phyloP scores from a whole-genome alignment of 768 basidiomycete species.

The Panellus pusillus region DNA sequence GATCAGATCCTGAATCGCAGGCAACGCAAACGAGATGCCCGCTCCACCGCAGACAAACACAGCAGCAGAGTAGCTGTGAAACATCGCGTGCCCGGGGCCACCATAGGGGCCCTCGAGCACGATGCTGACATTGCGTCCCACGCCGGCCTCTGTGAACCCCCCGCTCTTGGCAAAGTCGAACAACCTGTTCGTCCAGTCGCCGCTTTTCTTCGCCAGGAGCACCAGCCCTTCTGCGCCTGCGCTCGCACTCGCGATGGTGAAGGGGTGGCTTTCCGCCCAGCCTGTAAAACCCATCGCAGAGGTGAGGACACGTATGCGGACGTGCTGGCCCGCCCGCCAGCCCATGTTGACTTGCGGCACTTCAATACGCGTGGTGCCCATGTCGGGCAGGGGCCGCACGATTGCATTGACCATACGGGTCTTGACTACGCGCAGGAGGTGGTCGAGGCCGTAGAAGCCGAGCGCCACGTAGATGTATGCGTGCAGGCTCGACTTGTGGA shows the following conservation, averaged over 20 bases:
- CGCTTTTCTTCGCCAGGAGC: slow-evolving; percentile 49
- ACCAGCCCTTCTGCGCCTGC: slow-evolving; percentile 50
- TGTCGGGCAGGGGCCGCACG: slow-evolving; percentile 44
- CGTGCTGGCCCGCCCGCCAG: slow-evolving; percentile 66
- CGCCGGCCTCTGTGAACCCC: slow-evolving; percentile 18
- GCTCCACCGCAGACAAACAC: slow-evolving; percentile 58
- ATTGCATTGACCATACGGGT: slow-evolving; percentile 46
- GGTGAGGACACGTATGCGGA: slow-evolving; percentile 52
- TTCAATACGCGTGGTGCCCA: slow-evolving; percentile 48
- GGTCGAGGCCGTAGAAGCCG: slow-evolving; percentile 46
- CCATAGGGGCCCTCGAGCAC: slow-evolving; percentile 52
- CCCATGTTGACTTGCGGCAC: slow-evolving; percentile 46
- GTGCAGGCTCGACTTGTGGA: slow-evolving; percentile 42
- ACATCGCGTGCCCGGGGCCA: slow-evolving; percentile 43
- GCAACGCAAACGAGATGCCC: slow-evolving; percentile 56
- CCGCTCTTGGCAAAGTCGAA: slow-evolving; percentile 33
- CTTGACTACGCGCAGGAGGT: slow-evolving; percentile 45
- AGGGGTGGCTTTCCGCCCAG: slow-evolving; percentile 55
- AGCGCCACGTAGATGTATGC: slow-evolving; percentile 35
- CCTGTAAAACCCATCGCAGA: slow-evolving; percentile 38
- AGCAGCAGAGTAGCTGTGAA: slow-evolving; percentile 49
- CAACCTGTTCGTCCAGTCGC: slow-evolving; percentile 48
- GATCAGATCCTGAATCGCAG: slow-evolving; percentile 50
- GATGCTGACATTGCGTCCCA: slow-evolving; percentile 29
- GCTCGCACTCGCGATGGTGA: slow-evolving; percentile 53